A percentile compares a stretch with the other conserved stretches of the same genome.
phyloP scores from a whole-genome alignment of 495 filamentous ascomycete genomes.

The Penicillium cataractarum region DNA sequence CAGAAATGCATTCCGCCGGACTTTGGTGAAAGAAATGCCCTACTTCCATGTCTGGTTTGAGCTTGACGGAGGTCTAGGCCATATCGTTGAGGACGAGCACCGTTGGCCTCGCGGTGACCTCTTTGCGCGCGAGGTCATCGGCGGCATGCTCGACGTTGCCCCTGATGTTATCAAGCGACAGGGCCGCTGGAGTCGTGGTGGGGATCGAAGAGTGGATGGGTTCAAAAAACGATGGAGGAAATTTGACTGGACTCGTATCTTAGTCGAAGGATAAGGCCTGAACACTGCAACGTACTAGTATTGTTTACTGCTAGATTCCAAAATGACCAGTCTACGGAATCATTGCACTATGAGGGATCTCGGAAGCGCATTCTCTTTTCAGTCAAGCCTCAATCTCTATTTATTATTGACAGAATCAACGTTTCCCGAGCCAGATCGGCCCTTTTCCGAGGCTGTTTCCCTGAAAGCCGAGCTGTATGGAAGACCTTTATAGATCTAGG shows the following conservation, averaged over 20 bases:
- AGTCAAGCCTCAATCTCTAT: background rate
- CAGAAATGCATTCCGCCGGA: slow-evolving; percentile 78
- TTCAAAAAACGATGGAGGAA: slow-evolving; percentile 87
- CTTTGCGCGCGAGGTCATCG: slow-evolving; percentile 89
- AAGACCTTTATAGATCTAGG: background rate
- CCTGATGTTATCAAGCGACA: slow-evolving; percentile 87
- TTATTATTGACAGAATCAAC: background rate
- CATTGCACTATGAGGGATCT: background rate
- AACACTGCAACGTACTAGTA: background rate
- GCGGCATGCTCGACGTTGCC: slow-evolving; percentile 87
- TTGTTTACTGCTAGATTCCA: background rate
- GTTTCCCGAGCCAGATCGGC: background rate
- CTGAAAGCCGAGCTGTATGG: background rate
- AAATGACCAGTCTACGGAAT: background rate
- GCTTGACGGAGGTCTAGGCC: slow-evolving; percentile 88
- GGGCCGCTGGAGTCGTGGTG: slow-evolving; percentile 79
- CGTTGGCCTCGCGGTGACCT: slow-evolving; percentile 92
- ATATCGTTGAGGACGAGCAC: slow-evolving; percentile 85
- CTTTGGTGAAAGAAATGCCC: slow-evolving; percentile 93
- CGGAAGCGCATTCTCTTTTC: background rate
- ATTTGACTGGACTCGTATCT: slow-evolving; percentile 93
- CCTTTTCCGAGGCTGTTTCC: background rate
- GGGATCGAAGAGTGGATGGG: slow-evolving; percentile 71
- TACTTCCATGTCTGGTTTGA: slow-evolving; percentile 99
- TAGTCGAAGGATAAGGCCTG: slow-evolving; percentile 54